A percentile compares a stretch with the other conserved stretches of the same genome.
These are phyloP conservation scores for Hondaea fermentalgiana DNA, from an alignment of 108 stramenopile genomes.

Conservation along the genomic window DNA sequence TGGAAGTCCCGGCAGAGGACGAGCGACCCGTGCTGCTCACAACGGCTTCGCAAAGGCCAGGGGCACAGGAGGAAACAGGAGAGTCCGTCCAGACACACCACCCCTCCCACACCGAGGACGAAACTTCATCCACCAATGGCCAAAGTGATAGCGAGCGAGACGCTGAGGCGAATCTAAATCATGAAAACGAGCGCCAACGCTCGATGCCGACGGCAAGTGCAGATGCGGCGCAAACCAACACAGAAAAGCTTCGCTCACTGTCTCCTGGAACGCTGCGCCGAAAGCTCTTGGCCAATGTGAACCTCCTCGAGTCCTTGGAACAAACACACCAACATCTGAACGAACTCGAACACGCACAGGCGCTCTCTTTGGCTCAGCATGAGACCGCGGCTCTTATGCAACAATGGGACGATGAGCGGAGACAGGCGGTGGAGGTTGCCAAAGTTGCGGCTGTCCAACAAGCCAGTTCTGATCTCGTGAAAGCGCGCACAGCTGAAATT, in stretches of 20 bases:
- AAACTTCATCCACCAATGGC: no score
- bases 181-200: no score
- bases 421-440: neutral
- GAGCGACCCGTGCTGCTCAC: neutral
- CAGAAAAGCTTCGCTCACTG: neutral
- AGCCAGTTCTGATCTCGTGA: neutral
- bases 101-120: no score
- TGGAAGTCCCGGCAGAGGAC: neutral
- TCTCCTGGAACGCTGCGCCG: neutral
- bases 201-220: no score
- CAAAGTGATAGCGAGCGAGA: no score
- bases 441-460: neutral
- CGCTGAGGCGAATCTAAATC: no score
- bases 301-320: neutral
- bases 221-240: neutral
- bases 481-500: neutral
- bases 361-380: slow-evolving; percentile 5
- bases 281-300: neutral
- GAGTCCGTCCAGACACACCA: no score
- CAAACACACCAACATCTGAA: neutral
- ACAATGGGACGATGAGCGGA: neutral
- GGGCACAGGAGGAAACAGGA: no score
- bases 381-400: slow-evolving; percentile 5
- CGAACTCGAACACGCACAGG: neutral
- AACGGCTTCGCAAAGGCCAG: neutral